These are phyloP conservation scores for Aureoboletus auriporus DNA, from an alignment of 768 basidiomycete species.

Conservation along the genomic window DNA sequence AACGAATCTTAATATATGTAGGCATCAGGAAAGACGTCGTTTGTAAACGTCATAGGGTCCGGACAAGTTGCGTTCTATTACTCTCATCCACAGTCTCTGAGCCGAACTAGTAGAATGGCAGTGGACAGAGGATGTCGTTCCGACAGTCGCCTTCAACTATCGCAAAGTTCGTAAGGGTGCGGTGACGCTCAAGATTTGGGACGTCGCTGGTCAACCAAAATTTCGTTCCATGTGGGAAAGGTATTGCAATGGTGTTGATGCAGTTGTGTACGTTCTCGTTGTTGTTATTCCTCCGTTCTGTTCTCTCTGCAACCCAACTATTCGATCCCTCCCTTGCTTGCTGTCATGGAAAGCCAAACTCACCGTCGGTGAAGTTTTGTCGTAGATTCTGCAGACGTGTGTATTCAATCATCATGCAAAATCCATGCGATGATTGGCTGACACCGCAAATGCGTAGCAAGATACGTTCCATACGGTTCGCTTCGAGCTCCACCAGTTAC, in stretches of 20 bases:
- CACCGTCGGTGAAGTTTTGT: constrained; percentile 61
- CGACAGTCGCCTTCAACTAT: constrained; percentile 92
- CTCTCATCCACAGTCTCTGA: background rate
- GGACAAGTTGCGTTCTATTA: constrained; percentile 48
- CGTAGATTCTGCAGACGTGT: constrained; percentile 86
- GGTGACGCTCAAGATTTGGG: constrained; percentile 91
- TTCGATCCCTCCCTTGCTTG: background rate
- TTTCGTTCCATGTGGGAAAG: constrained; percentile 96
- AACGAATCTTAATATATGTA: constrained; percentile 24
- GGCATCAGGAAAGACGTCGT: constrained; percentile 94
- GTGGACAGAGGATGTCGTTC: constrained; percentile 97
- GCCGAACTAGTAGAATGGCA: constrained; percentile 27
- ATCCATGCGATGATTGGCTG: background rate
- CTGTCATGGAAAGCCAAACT: constrained; percentile 9
- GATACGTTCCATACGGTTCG: constrained; percentile 81
- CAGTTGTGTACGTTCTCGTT: constrained; percentile 66
- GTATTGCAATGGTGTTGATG: constrained; percentile 90
- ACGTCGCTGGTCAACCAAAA: constrained; percentile 91
- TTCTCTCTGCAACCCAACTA: background rate
- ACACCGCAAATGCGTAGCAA: constrained; percentile 38
- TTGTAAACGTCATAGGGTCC: constrained; percentile 88
- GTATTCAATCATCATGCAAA: constrained; percentile 24
- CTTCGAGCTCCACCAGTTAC: constrained; percentile 79
- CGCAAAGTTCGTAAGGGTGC: constrained; percentile 86
- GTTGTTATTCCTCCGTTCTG: background rate